A percentile compares a stretch with the other conserved stretches of the same genome.
Evolutionary conservation across 2,329 filamentous ascomycete species (phyloP).

Genomic region (Penicillium sp.): DNA sequence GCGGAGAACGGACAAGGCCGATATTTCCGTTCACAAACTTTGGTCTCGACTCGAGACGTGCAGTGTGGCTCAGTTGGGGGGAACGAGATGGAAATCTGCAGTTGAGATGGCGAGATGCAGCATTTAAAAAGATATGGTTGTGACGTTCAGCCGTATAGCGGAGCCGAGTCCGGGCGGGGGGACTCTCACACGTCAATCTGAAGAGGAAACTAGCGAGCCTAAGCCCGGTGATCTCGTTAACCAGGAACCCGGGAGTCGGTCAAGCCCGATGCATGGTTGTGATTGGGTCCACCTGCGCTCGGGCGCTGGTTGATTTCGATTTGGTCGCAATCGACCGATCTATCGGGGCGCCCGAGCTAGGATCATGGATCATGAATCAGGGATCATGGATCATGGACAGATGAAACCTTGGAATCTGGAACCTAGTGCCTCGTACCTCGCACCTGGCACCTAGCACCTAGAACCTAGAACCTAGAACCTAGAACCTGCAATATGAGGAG

Average conservation of each 20-base stretch:
- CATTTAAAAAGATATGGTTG: slow-evolving; percentile 12
- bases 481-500: too few species aligned
- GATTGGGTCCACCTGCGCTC: neutral
- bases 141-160: slow-evolving; percentile 11
- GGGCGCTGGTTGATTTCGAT: neutral
- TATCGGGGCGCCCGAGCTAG: slow-evolving; percentile 11
- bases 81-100: neutral
- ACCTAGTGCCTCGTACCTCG: too few species aligned
- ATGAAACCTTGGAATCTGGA: too few species aligned
- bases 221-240: slow-evolving; percentile 3
- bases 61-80: neutral
- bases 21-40: neutral
- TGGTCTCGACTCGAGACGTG: neutral
- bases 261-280: neutral
- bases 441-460: too few species aligned
- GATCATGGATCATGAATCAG: too few species aligned
- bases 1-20: neutral
- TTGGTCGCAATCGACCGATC: slow-evolving; percentile 12
- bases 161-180: slow-evolving; percentile 4
- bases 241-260: slow-evolving; percentile 8
- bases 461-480: too few species aligned
- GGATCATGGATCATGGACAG: too few species aligned
- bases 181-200: slow-evolving; percentile 8
- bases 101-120: slow-evolving; percentile 14
- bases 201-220: slow-evolving; percentile 5